Evolutionary conservation across 352 stramenopile species (phyloP).

Genomic region (Pythium myriotylum): DNA sequence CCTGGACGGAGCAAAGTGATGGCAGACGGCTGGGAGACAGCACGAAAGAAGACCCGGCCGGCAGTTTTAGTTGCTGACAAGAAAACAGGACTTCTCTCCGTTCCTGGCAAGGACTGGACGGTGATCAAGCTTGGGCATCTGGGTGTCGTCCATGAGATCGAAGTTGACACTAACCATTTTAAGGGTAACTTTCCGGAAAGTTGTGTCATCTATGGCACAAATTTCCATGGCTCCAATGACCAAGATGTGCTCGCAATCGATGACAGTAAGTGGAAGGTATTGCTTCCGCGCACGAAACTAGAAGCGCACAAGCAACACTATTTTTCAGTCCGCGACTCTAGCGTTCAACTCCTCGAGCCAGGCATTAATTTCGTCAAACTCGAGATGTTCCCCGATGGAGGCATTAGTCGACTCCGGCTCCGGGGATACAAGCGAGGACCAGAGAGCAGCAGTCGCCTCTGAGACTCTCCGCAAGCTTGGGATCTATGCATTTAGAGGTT

Average conservation of each 20-base stretch:
- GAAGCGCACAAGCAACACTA: constrained; percentile 86
- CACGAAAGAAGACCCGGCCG: constrained; percentile 87
- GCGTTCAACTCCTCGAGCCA: constrained; percentile 54
- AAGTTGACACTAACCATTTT: constrained; percentile 95
- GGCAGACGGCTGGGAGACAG: constrained; percentile 95
- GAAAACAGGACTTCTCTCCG: constrained; percentile 49
- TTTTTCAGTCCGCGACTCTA: constrained; percentile 66
- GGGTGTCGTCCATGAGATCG: constrained; percentile 64
- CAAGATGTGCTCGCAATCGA: constrained; percentile 38
- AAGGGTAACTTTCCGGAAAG: constrained; percentile 96
- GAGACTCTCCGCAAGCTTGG: background rate
- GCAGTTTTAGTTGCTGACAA: constrained; percentile 58
- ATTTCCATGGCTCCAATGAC: constrained; percentile 42
- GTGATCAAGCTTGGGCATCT: constrained; percentile 90
- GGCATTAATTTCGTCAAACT: constrained; percentile 92
- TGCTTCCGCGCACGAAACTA: constrained; percentile 89
- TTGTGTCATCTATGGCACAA: constrained; percentile 76
- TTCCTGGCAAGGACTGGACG: constrained; percentile 91
- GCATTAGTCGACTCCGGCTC: constrained; percentile 89
- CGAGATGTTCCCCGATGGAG: constrained; percentile 94
- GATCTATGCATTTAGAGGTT: background rate
- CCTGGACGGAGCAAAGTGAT: constrained; percentile 89
- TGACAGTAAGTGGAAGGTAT: constrained; percentile 76
- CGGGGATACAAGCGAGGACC: constrained; percentile 63
- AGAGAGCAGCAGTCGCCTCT: constrained; percentile 16